phyloP scores from a whole-genome alignment of 805 yeast genomes.

The Cyberlindnera japonica region DNA sequence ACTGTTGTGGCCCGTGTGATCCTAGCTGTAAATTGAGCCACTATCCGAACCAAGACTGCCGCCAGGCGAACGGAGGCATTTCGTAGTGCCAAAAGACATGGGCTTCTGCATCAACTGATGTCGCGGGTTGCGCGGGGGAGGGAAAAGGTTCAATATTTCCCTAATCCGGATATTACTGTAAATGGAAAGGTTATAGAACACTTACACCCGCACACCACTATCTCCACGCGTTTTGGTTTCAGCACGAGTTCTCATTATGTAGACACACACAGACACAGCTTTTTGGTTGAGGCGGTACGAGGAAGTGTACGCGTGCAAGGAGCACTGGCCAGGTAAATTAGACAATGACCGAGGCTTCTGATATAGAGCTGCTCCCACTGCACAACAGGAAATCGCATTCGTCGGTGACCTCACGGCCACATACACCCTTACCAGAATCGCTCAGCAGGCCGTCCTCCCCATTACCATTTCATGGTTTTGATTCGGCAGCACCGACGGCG shows the following conservation, averaged over 20 bases:
- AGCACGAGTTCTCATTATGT: not conserved
- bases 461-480: not conserved
- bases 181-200: not conserved
- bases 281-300: not conserved
- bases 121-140: not conserved
- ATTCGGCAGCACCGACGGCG: no score
- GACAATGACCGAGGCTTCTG: slow-evolving; percentile 11
- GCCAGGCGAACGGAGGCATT: no score
- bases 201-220: slow-evolving; percentile 1
- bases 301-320: no score
- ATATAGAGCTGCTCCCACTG: slow-evolving; percentile 21
- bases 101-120: slow-evolving; percentile 4
- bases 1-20: no score
- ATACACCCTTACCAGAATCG: slow-evolving; percentile 5
- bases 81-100: no score
- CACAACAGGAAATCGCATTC: slow-evolving; percentile 21
- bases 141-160: not conserved
- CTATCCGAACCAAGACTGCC: no score
- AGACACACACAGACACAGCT: not conserved
- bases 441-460: not conserved
- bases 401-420: slow-evolving; percentile 10
- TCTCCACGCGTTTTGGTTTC: not conserved
- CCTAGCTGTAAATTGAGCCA: no score
- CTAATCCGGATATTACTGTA: not conserved
- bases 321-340: not conserved